These are phyloP conservation scores for Pyrenophora graminea DNA, from an alignment of 2,329 filamentous ascomycete species.

Conservation along the genomic window DNA sequence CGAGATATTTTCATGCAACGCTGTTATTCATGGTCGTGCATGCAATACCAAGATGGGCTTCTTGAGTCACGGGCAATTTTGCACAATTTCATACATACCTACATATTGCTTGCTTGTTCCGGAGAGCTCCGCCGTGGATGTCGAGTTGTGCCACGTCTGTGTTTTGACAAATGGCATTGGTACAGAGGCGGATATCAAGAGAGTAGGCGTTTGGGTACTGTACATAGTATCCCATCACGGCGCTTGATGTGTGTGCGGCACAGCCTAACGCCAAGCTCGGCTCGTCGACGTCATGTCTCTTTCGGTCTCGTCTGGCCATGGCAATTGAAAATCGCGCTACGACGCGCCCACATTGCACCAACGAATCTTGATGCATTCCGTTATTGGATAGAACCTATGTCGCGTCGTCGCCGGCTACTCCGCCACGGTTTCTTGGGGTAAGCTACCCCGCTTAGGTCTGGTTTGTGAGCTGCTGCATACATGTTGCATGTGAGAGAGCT, in stretches of 20 bases:
- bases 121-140: background rate
- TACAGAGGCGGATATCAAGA: background rate
- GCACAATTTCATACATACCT: background rate
- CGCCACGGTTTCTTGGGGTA: constrained; percentile 13
- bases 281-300: constrained; percentile 19
- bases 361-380: constrained; percentile 17
- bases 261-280: background rate
- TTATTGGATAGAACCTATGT: constrained; percentile 18
- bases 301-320: constrained; percentile 9
- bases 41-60: background rate
- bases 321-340: constrained; percentile 13
- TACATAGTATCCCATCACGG: too few species aligned
- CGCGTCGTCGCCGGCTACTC: constrained; percentile 15
- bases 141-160: background rate
- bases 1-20: background rate
- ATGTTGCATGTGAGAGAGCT: constrained; percentile 25
- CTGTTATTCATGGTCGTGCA: background rate
- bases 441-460: constrained; percentile 34
- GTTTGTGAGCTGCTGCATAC: constrained; percentile 24
- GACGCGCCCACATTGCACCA: constrained; percentile 15
- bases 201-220: too few species aligned
- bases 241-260: too few species aligned
- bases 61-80: background rate
- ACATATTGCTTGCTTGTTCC: background rate
- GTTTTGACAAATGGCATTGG: background rate